Conservation (phyloP, 2,329 filamentous ascomycete species). For the Penicillium sp. region DNA sequence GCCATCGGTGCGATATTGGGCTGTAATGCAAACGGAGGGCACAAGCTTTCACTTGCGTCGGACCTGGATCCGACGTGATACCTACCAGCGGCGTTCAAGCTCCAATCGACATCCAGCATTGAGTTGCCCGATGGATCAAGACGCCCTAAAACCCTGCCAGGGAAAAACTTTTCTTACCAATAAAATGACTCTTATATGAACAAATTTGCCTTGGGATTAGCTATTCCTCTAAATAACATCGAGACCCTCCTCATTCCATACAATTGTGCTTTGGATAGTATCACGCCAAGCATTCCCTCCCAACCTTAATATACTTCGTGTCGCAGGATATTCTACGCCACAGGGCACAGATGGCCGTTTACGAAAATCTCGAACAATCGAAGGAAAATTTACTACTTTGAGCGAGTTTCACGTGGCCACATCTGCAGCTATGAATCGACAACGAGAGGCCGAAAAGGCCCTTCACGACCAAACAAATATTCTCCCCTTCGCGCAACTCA, state of each 20-base stretch:
- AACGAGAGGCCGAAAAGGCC: conserved; percentile 42
- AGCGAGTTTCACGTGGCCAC: not conserved
- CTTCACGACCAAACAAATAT: conserved; percentile 58
- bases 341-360: not conserved
- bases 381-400: not conserved
- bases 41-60: conserved; percentile 11
- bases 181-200: conserved; percentile 7
- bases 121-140: conserved; percentile 16
- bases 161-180: conserved; percentile 6
- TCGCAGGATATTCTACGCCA: not conserved
- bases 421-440: conserved; percentile 27
- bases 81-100: conserved; percentile 9
- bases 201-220: not conserved
- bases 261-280: not conserved
- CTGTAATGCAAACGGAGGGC: conserved; percentile 2
- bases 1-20: conserved; percentile 12
- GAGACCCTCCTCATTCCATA: not conserved
- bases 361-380: not conserved
- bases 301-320: not conserved
- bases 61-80: conserved; percentile 16
- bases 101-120: conserved; percentile 17
- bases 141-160: conserved; percentile 6
- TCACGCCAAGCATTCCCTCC: conserved; percentile 7
- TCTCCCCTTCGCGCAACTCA: conserved; percentile 47
- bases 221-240: not conserved